Conservation (phyloP, 441 rosid genomes). For the Populus hybrid region DNA sequence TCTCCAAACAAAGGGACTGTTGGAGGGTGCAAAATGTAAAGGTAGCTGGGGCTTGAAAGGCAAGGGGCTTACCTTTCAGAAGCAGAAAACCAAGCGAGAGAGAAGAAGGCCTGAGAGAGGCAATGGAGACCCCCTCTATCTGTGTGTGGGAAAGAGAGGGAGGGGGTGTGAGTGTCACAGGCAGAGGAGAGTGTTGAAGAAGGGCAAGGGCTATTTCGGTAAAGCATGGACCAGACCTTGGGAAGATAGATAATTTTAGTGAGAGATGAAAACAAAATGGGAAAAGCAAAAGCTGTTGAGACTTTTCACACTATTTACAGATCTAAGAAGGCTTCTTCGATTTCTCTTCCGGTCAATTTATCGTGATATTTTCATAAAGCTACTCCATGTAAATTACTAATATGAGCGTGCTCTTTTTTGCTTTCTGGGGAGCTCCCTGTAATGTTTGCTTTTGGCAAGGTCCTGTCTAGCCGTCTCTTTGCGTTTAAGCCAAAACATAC, state of each 20-base stretch:
- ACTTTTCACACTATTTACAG: too few relatives aligned
- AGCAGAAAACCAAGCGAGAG: constrained; percentile 23
- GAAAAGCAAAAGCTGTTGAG: constrained; percentile 24
- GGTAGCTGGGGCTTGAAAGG: background rate
- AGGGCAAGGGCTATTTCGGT: constrained; percentile 28
- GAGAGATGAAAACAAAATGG: constrained; percentile 9
- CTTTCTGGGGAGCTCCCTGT: background rate
- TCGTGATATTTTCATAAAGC: constrained; percentile 17
- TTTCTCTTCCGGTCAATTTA: constrained; percentile 6
- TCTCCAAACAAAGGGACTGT: constrained; percentile 25
- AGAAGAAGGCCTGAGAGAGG: constrained; percentile 22
- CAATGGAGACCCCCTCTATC: constrained; percentile 1
- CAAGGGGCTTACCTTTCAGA: constrained; percentile 35
- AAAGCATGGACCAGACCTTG: constrained; percentile 24
- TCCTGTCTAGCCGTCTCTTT: background rate
- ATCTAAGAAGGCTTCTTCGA: too few relatives aligned
- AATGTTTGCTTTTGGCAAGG: background rate
- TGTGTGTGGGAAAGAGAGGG: constrained; percentile 1
- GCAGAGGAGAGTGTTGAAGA: constrained; percentile 28
- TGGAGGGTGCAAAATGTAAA: constrained; percentile 11
- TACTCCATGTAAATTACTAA: too few relatives aligned
- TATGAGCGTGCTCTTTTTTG: too few relatives aligned
- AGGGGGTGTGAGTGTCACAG: constrained; percentile 21
- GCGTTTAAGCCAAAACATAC: background rate
- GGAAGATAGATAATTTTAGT: constrained; percentile 20